phyloP scores from a whole-genome alignment of 805 yeast species.

The Kazachstania taianensis region DNA sequence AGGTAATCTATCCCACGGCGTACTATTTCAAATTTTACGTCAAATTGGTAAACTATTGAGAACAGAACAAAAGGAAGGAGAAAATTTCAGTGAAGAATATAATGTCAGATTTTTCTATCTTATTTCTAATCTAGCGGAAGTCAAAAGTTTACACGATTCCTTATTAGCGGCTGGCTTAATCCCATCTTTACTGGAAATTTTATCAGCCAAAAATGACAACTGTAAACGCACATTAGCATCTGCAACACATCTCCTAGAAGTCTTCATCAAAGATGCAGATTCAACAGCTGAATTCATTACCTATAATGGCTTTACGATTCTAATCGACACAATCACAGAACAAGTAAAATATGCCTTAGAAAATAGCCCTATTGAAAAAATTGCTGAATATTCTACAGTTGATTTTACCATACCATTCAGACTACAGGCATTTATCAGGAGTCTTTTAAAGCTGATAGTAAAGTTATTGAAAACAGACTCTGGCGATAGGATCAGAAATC shows the following conservation, averaged over 20 bases:
- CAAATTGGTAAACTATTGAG: constrained; percentile 44
- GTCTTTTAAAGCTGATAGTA: constrained; percentile 52
- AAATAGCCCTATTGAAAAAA: constrained; percentile 48
- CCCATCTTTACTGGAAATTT: constrained; percentile 51
- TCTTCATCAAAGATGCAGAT: constrained; percentile 36
- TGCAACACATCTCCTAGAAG: constrained; percentile 49
- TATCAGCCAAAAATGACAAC: constrained; percentile 41
- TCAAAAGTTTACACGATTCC: constrained; percentile 44
- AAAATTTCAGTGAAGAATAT: constrained; percentile 38
- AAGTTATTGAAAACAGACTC: constrained; percentile 60
- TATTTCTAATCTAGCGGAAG: constrained; percentile 50
- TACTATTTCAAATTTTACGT: constrained; percentile 61
- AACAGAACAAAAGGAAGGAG: constrained; percentile 27
- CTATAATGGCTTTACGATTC: constrained; percentile 50
- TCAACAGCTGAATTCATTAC: constrained; percentile 54
- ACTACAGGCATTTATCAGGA: constrained; percentile 49
- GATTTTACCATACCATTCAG: constrained; percentile 45
- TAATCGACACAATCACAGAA: constrained; percentile 49
- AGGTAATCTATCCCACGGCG: constrained; percentile 82
- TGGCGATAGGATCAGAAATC: constrained; percentile 74
- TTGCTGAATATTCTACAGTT: constrained; percentile 42
- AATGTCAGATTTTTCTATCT: constrained; percentile 45
- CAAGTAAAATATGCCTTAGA: constrained; percentile 58
- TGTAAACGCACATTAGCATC: constrained; percentile 51
- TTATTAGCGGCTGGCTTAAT: constrained; percentile 70